Conservation (phyloP, 768 basidiomycete genomes). For the Cyclocybe aegerita region DNA sequence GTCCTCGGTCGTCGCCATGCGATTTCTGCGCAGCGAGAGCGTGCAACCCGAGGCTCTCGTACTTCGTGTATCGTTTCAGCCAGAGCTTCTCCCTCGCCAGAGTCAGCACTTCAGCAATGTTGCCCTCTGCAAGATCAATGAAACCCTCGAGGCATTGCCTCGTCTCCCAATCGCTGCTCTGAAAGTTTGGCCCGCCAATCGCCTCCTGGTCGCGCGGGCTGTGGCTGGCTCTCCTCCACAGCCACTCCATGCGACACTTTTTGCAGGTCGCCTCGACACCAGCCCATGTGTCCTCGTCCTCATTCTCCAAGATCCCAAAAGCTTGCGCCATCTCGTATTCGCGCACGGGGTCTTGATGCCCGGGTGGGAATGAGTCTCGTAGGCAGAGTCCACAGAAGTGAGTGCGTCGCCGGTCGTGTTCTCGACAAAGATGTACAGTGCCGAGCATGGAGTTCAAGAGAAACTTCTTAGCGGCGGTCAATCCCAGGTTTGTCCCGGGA, state of each 20-base stretch:
- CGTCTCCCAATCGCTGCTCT: constrained; percentile 61
- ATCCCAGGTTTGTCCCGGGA: constrained; percentile 49
- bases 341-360: constrained; percentile 21
- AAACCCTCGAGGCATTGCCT: constrained; percentile 69
- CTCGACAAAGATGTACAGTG: constrained; percentile 53
- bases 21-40: constrained; percentile 61
- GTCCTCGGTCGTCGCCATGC: constrained; percentile 17
- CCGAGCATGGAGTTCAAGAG: constrained; percentile 42
- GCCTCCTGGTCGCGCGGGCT: constrained; percentile 54
- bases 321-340: constrained; percentile 22
- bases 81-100: constrained; percentile 72
- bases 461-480: constrained; percentile 50
- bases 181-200: constrained; percentile 44
- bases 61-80: constrained; percentile 63
- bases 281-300: constrained; percentile 70
- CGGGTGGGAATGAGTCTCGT: constrained; percentile 45
- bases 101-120: constrained; percentile 55
- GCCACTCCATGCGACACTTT: constrained; percentile 61
- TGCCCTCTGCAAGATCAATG: constrained; percentile 72
- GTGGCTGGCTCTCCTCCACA: constrained; percentile 57
- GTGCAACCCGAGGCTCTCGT: constrained; percentile 65
- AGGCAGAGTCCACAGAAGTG: constrained; percentile 71
- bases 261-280: constrained; percentile 67
- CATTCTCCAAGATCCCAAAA: constrained; percentile 63
- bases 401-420: constrained; percentile 53